These are phyloP conservation scores for Anisodus acutangulus DNA, from an alignment of 257 asterid species.

Conservation along the genomic window DNA sequence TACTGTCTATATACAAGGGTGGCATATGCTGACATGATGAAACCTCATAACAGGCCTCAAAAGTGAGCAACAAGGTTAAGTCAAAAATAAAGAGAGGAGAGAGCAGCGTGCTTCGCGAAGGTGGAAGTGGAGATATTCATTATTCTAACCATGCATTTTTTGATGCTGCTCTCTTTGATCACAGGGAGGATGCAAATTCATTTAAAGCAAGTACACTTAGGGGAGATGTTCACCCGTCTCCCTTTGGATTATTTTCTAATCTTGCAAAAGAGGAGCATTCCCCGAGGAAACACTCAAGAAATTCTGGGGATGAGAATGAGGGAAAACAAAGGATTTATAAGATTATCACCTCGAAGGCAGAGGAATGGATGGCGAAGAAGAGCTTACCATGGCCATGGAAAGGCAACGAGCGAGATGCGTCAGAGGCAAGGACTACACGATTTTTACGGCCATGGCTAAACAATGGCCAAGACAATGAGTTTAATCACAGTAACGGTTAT, in stretches of 20 bases:
- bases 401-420: conserved; percentile 66
- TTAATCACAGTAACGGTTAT: conserved; percentile 31
- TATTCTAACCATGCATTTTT: conserved; percentile 63
- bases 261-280: no score
- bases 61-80: conserved; percentile 85
- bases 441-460: conserved; percentile 78
- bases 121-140: conserved; percentile 69
- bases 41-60: conserved; percentile 62
- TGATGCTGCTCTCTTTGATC: conserved; percentile 52
- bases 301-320: conserved; percentile 77
- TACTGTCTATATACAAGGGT: no score
- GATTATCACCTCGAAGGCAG: conserved; percentile 71
- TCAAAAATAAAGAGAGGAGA: conserved; percentile 72
- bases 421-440: conserved; percentile 61
- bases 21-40: conserved; percentile 41
- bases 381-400: conserved; percentile 82
- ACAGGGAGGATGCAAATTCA: conserved; percentile 83
- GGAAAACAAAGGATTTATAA: conserved; percentile 66
- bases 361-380: conserved; percentile 71
- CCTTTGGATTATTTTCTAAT: conserved; percentile 61
- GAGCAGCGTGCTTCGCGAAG: conserved; percentile 55
- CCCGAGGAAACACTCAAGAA: conserved; percentile 44
- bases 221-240: conserved; percentile 69
- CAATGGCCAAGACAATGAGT: conserved; percentile 64
- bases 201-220: conserved; percentile 87